Evolutionary conservation across 495 filamentous ascomycete genomes (phyloP), one percentile per base, ranked within the genome.

Genomic region (Hyphodiscus hymeniophilus): DNA sequence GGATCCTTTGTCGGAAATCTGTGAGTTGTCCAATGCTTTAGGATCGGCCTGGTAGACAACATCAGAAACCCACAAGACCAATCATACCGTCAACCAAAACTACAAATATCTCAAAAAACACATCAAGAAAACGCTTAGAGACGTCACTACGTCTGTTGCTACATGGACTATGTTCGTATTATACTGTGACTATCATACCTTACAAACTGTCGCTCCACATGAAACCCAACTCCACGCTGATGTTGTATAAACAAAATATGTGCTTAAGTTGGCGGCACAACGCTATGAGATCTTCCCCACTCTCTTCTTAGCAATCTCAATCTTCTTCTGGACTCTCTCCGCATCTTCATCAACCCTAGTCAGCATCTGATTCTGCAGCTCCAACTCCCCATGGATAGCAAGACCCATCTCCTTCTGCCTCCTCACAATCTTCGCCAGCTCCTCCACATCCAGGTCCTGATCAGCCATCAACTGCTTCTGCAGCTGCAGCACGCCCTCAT

Each of bases 361-460:
- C 54, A 98, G 66, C 79, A 95, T 75, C 56, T 83, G 79, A 60
- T 83, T 90, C 71, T 98, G 92, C 45, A 82, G 62, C 58, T 82
- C 79, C 59, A 97, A 66, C 68, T 98, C 94, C 50, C 85, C 77
- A 57, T 90, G 76, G 51, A 97, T 95, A 36, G 79, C 76, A 39
- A 85, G 65, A 0, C 89, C 92, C 69, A 97, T 79, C 71, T 95
- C 87, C 66, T 76, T 82, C 74, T 95, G 87, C 56, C 84, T 65
- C 48, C 77, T 62, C 40, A 97, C 83, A 53, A 89, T 82, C 66
- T 80, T 83, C 23, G 77, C 73, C 61, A 98, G 63, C 55, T 81
- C 76, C 50, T 84, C 76, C 26, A 97, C 80, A 52, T 83, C 81
- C 61, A 80, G 62, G 55, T 99, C 92, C 64, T 99, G 92, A 54